phyloP scores from a whole-genome alignment of 192 early-diverging fungal species.

The Mortierella claussenii region DNA sequence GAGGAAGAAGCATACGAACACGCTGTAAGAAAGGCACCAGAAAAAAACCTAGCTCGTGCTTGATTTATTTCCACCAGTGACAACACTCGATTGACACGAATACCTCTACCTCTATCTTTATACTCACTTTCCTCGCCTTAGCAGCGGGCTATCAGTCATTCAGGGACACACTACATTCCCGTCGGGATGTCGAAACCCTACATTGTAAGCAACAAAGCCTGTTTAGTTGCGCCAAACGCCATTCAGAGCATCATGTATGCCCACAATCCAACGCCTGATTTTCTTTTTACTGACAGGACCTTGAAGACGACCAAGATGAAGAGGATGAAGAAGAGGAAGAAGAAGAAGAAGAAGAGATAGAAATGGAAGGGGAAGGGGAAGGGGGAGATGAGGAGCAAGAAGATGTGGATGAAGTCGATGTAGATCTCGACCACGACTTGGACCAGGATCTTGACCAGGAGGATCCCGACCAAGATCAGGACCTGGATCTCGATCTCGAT shows the following conservation, averaged over 20 bases:
- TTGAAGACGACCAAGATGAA: conserved; percentile 6
- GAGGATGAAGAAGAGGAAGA: conserved; percentile 20
- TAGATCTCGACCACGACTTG: neutral
- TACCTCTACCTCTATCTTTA: neutral
- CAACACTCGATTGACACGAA: too few species aligned
- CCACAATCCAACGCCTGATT: too few species aligned
- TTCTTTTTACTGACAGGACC: neutral
- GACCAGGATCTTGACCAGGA: neutral
- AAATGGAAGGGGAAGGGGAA: conserved; percentile 9
- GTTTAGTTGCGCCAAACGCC: neutral
- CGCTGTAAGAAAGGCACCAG: too few species aligned
- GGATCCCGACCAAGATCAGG: neutral
- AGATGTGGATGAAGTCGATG: conserved; percentile 5
- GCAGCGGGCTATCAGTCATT: conserved; percentile 3
- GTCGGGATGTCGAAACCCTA: conserved; percentile 20
- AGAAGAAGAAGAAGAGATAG: conserved; percentile 17
- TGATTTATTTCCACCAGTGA: too few species aligned
- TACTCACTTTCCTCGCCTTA: too few species aligned
- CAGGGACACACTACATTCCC: conserved; percentile 29
- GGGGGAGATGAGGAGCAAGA: conserved; percentile 10
- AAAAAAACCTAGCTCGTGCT: too few species aligned
- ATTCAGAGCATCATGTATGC: neutral
- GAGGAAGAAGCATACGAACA: conserved; percentile 18
- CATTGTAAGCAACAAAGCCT: neutral
- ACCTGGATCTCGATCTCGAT: neutral